phyloP scores from a whole-genome alignment of 1,284 basidiomycete genomes.

The Fomitiporia mediterranea region DNA sequence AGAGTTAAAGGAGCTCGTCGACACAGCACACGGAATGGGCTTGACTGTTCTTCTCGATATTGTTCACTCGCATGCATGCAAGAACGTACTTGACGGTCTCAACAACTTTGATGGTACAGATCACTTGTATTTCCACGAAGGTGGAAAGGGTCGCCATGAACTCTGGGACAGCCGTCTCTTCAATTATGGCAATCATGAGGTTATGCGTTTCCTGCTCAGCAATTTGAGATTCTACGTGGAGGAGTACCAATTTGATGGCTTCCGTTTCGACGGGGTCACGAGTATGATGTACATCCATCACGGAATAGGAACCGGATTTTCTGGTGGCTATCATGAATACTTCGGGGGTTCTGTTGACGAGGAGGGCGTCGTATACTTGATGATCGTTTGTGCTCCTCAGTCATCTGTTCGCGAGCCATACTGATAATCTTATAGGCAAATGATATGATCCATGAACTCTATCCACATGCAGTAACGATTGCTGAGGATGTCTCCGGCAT shows the following conservation, averaged over 20 bases:
- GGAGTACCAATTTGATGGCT: constrained; percentile 93
- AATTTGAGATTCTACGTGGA: constrained; percentile 96
- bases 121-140: constrained; percentile 96
- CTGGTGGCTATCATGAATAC: constrained; percentile 97
- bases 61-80: constrained; percentile 97
- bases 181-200: constrained; percentile 95
- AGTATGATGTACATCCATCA: constrained; percentile 99
- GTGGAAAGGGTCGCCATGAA: constrained; percentile 85
- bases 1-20: constrained; percentile 92
- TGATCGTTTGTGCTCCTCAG: constrained; percentile 67
- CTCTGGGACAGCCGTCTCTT: constrained; percentile 97
- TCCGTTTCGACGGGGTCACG: constrained; percentile 97
- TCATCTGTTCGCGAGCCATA: constrained; percentile 6
- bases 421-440: constrained; percentile 68
- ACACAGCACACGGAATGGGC: constrained; percentile 91
- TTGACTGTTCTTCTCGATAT: constrained; percentile 93
- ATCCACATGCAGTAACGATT: constrained; percentile 82
- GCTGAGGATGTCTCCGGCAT: constrained; percentile 99
- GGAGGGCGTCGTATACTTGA: constrained; percentile 92
- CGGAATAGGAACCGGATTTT: constrained; percentile 96
- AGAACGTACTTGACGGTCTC: constrained; percentile 93
- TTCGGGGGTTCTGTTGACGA: constrained; percentile 84
- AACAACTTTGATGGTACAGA: constrained; percentile 97
- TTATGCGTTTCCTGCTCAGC: constrained; percentile 89
- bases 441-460: constrained; percentile 79